Evolutionary conservation across 768 basidiomycete genomes (phyloP), one percentile per base, ranked within the genome.

Genomic region (Exidia glandulosa): DNA sequence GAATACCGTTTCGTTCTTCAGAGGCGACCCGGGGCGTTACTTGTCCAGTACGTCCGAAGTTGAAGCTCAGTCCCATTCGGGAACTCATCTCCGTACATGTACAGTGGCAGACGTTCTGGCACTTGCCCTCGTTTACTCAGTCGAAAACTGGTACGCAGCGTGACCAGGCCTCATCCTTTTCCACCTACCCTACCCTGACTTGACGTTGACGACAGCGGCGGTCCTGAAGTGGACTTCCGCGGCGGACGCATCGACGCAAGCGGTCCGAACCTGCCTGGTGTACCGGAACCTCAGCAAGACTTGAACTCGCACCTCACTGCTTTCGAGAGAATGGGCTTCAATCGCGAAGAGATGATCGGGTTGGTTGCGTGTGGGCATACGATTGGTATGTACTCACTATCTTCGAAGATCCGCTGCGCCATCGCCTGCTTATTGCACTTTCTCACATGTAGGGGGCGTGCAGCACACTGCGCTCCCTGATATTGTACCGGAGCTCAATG

Each of bases 331-430:
- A 70, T 74, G 64, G 80, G 80, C 3, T 80, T 79, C 63, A 66
- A 70, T 13, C 66, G 67, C 29, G 62, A 69, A n/a, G 78, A 80
- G 60, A 80, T 80, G 79, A 79, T 80, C 60, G 70, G 74, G 59
- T 72, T 81, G 48, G 74, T 75, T n/a, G 77, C 78, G 2, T 81
- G 80, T 62, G 80, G 80, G 3, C 80, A 81, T 63, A 78, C 78
- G 6, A 69, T 81, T 57, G 79, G 79, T 57, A 13, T 19, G 36
- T 57, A 16, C 56, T 19, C 36, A 57, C 14, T n/a, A 16, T 34
- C n/a, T 32, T 57, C 33, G 13, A 27, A 45, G 41, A 36, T 36
- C 7, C 34, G 16, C 34, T 7, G 34, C 7, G 7, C 7, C 34
- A 7, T 36, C 7, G 7, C 7, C 34, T 36, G 34, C 16, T 7